These are phyloP conservation scores for Fusarium bactridioides DNA, from an alignment of 2,329 filamentous ascomycete genomes.

Conservation along the genomic window DNA sequence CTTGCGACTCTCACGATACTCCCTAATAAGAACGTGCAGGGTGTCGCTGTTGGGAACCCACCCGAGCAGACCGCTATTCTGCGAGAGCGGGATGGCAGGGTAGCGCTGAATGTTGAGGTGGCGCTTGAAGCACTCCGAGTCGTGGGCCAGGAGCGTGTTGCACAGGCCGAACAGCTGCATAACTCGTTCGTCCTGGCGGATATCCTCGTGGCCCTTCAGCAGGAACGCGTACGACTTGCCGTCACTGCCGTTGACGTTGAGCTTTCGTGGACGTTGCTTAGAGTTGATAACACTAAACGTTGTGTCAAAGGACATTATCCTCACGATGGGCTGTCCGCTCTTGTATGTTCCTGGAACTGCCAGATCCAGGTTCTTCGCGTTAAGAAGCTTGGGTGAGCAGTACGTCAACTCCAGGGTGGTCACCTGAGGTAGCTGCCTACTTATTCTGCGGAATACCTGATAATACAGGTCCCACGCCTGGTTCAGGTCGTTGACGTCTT, in stretches of 20 bases:
- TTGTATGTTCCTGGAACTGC: slow-evolving; percentile 96
- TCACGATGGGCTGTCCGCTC: slow-evolving; percentile 78
- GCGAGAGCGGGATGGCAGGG: slow-evolving; percentile 94
- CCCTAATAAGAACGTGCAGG: slow-evolving; percentile 92
- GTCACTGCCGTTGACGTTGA: slow-evolving; percentile 88
- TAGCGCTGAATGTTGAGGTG: slow-evolving; percentile 97
- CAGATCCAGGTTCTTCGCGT: slow-evolving; percentile 84
- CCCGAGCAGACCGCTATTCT: slow-evolving; percentile 92
- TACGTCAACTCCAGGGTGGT: slow-evolving; percentile 94
- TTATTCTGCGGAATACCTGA: slow-evolving; percentile 95
- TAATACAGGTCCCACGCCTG: slow-evolving; percentile 99
- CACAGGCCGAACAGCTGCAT: slow-evolving; percentile 99
- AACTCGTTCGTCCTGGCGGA: slow-evolving; percentile 96
- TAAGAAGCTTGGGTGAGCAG: slow-evolving; percentile 91
- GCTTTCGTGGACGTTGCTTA: slow-evolving; percentile 92
- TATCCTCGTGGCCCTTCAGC: slow-evolving; percentile 99
- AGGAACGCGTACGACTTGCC: slow-evolving; percentile 87
- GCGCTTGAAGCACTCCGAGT: slow-evolving; percentile 95
- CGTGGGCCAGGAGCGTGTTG: slow-evolving; percentile 92
- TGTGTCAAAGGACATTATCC: slow-evolving; percentile 88
- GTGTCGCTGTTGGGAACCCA: slow-evolving; percentile 99
- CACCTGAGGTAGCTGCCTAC: slow-evolving; percentile 89
- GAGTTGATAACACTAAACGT: slow-evolving; percentile 93
- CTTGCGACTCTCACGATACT: slow-evolving; percentile 96
- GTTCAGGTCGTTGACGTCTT: slow-evolving; percentile 92